Conservation (phyloP, 495 filamentous ascomycete genomes). For the Hypomontagnella submonticulosa region DNA sequence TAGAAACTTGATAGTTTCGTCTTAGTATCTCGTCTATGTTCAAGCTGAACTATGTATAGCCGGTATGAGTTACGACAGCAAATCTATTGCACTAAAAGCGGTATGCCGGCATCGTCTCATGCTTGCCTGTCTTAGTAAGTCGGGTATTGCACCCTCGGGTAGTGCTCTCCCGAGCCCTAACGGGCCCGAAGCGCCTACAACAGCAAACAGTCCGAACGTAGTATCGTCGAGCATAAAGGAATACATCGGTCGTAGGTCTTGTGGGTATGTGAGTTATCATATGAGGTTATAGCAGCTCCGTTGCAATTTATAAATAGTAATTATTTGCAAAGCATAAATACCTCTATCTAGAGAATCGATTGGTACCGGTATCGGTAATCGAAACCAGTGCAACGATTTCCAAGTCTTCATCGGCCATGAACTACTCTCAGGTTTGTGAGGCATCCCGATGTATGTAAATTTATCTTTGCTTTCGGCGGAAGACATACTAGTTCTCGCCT, state of each 20-base stretch:
- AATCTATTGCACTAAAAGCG: constrained; percentile 4
- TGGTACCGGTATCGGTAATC: no score
- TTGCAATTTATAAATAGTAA: no score
- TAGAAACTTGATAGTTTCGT: constrained; percentile 8
- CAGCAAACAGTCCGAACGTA: neutral
- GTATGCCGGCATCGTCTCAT: constrained; percentile 23
- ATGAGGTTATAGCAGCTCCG: neutral
- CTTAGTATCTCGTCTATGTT: neutral
- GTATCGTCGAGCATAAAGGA: constrained; percentile 11
- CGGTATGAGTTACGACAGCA: constrained; percentile 8
- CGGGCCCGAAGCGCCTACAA: neutral
- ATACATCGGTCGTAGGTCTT: constrained; percentile 9
- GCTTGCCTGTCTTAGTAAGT: constrained; percentile 30
- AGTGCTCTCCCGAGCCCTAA: constrained; percentile 21
- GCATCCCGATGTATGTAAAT: no score
- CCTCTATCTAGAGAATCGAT: no score
- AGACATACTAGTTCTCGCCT: no score
- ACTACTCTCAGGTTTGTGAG: no score
- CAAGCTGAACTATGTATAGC: no score
- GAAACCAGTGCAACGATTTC: no score
- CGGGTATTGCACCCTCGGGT: constrained; percentile 37
- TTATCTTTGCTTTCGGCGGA: no score
- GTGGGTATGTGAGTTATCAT: constrained; percentile 3
- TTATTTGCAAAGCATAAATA: no score
- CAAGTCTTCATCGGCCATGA: no score